Evolutionary conservation across 106 monocot genomes (phyloP).

Genomic region (Apostasia shenzhenica): DNA sequence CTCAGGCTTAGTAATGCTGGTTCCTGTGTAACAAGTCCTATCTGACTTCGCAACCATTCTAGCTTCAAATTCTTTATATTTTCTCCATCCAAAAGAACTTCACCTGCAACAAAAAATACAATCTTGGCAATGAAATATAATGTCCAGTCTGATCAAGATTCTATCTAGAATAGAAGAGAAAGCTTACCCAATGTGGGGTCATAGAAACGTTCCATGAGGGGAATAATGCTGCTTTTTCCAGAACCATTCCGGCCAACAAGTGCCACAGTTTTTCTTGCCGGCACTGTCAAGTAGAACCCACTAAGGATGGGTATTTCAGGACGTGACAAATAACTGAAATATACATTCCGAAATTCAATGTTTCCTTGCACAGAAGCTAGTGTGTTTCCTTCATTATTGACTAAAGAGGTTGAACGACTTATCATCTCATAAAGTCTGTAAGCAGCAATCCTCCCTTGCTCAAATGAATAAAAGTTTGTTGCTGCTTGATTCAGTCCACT

Average conservation of each 20-base stretch:
- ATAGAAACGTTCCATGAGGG: conserved; percentile 98
- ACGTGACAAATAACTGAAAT: conserved; percentile 95
- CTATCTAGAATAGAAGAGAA: neutral
- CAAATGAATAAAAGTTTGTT: conserved; percentile 98
- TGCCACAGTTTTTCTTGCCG: conserved; percentile 94
- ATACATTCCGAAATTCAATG: conserved; percentile 94
- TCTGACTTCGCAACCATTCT: conserved; percentile 97
- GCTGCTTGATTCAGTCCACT: conserved; percentile 98
- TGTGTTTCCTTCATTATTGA: conserved; percentile 73
- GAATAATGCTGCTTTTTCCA: conserved; percentile 98
- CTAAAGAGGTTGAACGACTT: conserved; percentile 75
- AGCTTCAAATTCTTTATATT: conserved; percentile 90
- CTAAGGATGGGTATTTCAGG: conserved; percentile 96
- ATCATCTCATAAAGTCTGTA: conserved; percentile 99
- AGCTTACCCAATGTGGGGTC: conserved; percentile 86
- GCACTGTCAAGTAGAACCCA: conserved; percentile 88
- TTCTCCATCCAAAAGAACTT: conserved; percentile 93
- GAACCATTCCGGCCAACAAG: conserved; percentile 98
- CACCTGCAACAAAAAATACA: conserved; percentile 49
- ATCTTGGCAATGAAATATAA: neutral
- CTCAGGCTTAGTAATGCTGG: conserved; percentile 91
- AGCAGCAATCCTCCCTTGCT: conserved; percentile 94
- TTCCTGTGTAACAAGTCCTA: conserved; percentile 94
- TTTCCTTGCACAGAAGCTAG: conserved; percentile 75
- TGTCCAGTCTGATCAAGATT: neutral